Evolutionary conservation across 23 red algal genomes (phyloP).

Genomic region (Gracilaria domingensis): DNA sequence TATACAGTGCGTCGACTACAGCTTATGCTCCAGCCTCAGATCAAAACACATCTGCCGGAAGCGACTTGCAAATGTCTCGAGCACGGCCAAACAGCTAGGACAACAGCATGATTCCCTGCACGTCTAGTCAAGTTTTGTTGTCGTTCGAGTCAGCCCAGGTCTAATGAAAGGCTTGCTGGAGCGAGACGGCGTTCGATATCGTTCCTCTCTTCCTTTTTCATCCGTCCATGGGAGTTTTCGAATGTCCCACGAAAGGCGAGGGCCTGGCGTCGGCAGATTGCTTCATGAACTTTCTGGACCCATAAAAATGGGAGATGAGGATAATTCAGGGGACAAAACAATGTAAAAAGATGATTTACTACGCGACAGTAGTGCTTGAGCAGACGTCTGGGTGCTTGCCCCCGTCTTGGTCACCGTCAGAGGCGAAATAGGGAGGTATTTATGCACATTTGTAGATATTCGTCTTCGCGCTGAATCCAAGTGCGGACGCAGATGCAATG

Average conservation of each 20-base stretch:
- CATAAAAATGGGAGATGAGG: neutral
- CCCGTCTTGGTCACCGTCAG: too few relatives aligned
- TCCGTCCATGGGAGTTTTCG: constrained; percentile 11
- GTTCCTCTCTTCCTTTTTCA: constrained; percentile 6
- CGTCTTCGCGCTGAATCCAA: too few relatives aligned
- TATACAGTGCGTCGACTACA: constrained; percentile 43
- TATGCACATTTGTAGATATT: too few relatives aligned
- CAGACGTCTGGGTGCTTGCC: too few relatives aligned
- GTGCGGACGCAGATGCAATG: too few relatives aligned
- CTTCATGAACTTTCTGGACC: constrained; percentile 8
- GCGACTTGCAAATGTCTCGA: constrained; percentile 9
- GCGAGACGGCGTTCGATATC: constrained; percentile 17
- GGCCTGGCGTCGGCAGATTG: neutral
- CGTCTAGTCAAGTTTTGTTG: neutral
- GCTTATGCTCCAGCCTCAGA: neutral
- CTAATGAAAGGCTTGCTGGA: constrained; percentile 12
- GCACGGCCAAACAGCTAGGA: constrained; percentile 16
- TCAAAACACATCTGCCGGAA: neutral
- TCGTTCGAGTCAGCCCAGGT: neutral
- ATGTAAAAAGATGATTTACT: neutral
- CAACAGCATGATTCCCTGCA: constrained; percentile 1
- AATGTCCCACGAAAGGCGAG: constrained; percentile 7
- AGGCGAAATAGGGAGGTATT: too few relatives aligned
- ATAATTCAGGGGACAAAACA: too few relatives aligned
- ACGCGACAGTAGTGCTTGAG: too few relatives aligned